These are phyloP conservation scores for Paramecium octaurelia DNA, from an alignment of 73 alveolate genomes.

Conservation along the genomic window DNA sequence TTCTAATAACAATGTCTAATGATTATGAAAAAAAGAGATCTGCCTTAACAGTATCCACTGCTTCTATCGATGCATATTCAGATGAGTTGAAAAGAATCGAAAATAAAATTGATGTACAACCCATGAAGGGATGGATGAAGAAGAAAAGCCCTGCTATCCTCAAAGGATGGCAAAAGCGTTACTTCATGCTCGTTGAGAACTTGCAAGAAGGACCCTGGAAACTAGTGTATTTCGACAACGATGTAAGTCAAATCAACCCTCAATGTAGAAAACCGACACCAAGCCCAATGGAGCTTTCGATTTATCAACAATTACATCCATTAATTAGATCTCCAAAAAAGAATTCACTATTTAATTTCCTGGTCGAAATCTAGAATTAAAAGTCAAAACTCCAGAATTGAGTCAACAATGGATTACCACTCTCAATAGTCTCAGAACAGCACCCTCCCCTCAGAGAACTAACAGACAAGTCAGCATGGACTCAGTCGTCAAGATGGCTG, in stretches of 20 bases:
- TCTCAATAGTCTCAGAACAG: background rate
- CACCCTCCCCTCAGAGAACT: constrained; percentile 21
- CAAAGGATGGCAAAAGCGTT: constrained; percentile 72
- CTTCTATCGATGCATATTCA: background rate
- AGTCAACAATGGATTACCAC: constrained; percentile 70
- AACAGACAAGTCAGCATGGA: constrained; percentile 59
- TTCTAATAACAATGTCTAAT: background rate
- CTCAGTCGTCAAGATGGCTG: constrained; percentile 38
- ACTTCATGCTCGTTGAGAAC: constrained; percentile 59
- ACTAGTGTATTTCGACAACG: constrained; percentile 40
- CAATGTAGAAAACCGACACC: constrained; percentile 45
- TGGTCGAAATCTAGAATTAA: constrained; percentile 64
- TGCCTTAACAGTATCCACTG: background rate
- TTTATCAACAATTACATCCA: constrained; percentile 41
- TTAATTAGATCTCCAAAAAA: constrained; percentile 40
- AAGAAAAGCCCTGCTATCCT: constrained; percentile 69
- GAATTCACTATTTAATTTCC: constrained; percentile 40
- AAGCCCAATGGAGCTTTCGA: constrained; percentile 77
- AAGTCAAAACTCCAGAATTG: constrained; percentile 65
- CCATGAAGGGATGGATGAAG: constrained; percentile 67
- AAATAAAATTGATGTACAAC: background rate
- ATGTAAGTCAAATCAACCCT: background rate
- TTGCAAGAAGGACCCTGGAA: background rate
- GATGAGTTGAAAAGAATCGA: background rate
- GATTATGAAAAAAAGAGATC: background rate